Evolutionary conservation across 208 protist species (phyloP), one percentile per base, ranked within the genome.

Genomic region (Leptomonas seymouri): DNA sequence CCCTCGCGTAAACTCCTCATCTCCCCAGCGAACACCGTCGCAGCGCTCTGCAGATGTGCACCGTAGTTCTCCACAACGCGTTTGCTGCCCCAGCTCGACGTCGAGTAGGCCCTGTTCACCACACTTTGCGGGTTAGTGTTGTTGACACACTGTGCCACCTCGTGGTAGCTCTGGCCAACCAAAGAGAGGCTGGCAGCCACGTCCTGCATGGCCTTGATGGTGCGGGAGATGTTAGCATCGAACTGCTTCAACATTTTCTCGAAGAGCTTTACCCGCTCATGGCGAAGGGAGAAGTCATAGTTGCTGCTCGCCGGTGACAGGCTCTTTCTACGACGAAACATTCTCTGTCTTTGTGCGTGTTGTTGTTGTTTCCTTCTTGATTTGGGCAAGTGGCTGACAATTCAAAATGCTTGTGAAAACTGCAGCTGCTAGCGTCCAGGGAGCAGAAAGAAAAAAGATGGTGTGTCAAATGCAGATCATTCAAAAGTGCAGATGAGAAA

Each of bases 211-310:
- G 77, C 60, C 66, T 76, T 70, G 1, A 76, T 51, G 20, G 77
- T 80, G 21, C 59, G 42, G 6, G 66, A 45, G 46, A 84, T 71
- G 51, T 74, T 61, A 2, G 6, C 28, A 39, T 85, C 78, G 34
- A 86, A 78, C 27, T 80, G 57, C 27, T 80, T 76, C 23, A 91
- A 42, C 8, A 79, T 55, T n/a, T 67, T 74, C 21, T 34, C 45
- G 46, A 86, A 70, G 3, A 77, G 53, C 77, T 76, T 76, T 54
- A 76, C 80, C 15, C 79, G 81, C 27, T 88, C 74, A 55, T 85
- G 59, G 51, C 75, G 74, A 12, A 83, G 73, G 20, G 78, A 59
- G 48, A 91, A 86, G 46, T 91, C 82, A 41, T 72, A 77, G 55
- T 82, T 74, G 59, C 57, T 70, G 61, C 76, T 80, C 12, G 63